Conservation (phyloP, 1,284 basidiomycete genomes). For the Ceratorhiza oryzae-sativae region DNA sequence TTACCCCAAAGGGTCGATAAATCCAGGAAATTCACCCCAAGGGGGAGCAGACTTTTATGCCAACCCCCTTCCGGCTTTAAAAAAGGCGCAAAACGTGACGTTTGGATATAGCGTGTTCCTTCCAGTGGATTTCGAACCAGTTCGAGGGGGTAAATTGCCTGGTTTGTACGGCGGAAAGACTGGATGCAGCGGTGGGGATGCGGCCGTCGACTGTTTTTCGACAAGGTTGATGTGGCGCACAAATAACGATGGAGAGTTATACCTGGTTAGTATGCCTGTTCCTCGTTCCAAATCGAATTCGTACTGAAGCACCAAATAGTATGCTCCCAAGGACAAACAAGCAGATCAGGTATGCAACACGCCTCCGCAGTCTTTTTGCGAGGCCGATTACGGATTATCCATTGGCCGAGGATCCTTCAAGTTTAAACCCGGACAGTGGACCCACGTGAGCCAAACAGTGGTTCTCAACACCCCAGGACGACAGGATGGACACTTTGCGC, state of each 20-base stretch:
- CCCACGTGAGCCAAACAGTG: conserved; percentile 48
- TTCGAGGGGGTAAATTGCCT: conserved; percentile 50
- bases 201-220: conserved; percentile 49
- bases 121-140: conserved; percentile 49
- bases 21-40: conserved; percentile 47
- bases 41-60: conserved; percentile 49
- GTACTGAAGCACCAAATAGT: conserved; percentile 39
- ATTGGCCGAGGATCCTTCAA: conserved; percentile 56
- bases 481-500: conserved; percentile 59
- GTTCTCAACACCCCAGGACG: conserved; percentile 51
- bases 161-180: conserved; percentile 51
- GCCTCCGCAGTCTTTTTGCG: conserved; percentile 48
- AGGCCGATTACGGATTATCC: conserved; percentile 49
- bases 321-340: conserved; percentile 49
- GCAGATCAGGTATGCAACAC: conserved; percentile 46
- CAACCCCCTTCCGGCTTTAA: conserved; percentile 45
- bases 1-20: conserved; percentile 48
- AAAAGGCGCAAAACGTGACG: conserved; percentile 45
- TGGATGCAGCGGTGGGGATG: conserved; percentile 51
- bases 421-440: conserved; percentile 52
- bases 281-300: neutral
- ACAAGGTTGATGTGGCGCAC: conserved; percentile 50
- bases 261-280: conserved; percentile 46
- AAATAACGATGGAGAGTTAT: conserved; percentile 49
- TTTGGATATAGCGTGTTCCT: conserved; percentile 49